Conservation (phyloP, 2,329 filamentous ascomycete species). For the Claviceps africana region DNA sequence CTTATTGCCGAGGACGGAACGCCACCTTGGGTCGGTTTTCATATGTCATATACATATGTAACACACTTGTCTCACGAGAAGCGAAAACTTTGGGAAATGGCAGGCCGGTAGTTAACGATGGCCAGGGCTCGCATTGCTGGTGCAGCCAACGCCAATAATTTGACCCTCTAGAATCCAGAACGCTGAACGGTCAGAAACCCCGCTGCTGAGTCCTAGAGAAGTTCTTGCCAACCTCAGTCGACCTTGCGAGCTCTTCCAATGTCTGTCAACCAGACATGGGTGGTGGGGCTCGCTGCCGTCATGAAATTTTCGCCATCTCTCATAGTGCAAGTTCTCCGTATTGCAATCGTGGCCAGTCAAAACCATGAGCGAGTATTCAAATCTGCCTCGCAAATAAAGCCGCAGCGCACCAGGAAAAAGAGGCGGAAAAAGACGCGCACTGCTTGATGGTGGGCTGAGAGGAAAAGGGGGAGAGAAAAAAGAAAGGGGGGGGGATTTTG, state of each 20-base stretch:
- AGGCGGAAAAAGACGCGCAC: too few species aligned
- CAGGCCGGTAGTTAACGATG: background rate
- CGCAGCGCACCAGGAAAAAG: background rate
- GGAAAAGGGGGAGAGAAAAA: too few species aligned
- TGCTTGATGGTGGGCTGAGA: too few species aligned
- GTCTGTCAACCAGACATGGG: conserved; percentile 5
- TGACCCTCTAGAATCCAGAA: background rate
- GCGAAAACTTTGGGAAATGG: background rate
- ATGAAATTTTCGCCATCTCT: background rate
- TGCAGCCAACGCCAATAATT: background rate
- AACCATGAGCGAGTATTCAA: background rate
- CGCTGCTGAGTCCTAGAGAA: background rate
- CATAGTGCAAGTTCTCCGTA: background rate
- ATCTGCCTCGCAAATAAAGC: background rate
- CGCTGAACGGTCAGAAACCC: background rate
- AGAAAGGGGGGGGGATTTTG: too few species aligned
- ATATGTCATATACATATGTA: background rate
- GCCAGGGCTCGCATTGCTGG: background rate
- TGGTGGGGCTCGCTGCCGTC: background rate
- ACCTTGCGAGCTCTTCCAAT: conserved; percentile 17
- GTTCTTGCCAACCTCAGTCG: conserved; percentile 19
- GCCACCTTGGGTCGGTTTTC: background rate
- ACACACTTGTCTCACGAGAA: background rate
- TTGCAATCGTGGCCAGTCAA: background rate
- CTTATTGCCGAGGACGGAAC: background rate